Evolutionary conservation across 371 early-diverging fungal species (phyloP).

Genomic region (Mucor ambiguus): DNA sequence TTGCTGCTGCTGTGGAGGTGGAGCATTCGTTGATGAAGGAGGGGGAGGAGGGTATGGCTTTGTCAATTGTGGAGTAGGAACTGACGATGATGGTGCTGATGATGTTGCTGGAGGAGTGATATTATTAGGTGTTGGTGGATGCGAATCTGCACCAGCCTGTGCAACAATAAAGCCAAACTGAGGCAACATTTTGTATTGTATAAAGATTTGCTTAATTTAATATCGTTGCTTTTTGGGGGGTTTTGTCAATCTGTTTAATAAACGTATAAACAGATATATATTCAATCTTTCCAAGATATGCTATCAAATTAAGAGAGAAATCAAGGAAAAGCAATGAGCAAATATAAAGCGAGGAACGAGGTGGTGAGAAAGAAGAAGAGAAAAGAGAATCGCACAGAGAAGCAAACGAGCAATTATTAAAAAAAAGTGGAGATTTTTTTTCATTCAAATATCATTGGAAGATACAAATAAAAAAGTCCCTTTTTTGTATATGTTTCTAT

Average conservation of each 20-base stretch:
- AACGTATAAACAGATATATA: constrained; percentile 2
- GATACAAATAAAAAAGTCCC: constrained; percentile 9
- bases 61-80: constrained; percentile 8
- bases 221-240: not conserved
- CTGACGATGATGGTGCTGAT: not conserved
- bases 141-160: constrained; percentile 52
- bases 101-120: constrained; percentile 11
- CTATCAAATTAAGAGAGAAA: not conserved
- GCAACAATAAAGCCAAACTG: constrained; percentile 55
- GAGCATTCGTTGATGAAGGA: not conserved
- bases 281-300: not conserved
- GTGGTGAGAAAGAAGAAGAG: constrained; percentile 12
- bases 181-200: constrained; percentile 62
- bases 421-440: constrained; percentile 13
- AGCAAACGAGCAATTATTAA: not conserved
- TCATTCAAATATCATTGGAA: constrained; percentile 8
- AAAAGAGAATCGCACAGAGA: constrained; percentile 1
- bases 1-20: constrained; percentile 1
- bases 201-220: constrained; percentile 5
- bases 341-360: not conserved
- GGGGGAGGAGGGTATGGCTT: constrained; percentile 19
- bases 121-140: constrained; percentile 11
- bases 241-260: not conserved
- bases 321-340: constrained; percentile 7
- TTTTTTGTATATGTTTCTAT: not conserved